Base-by-base conservation (phyloP, 768 basidiomycete genomes). In the Strobilomyces echinocephalus region DNA sequence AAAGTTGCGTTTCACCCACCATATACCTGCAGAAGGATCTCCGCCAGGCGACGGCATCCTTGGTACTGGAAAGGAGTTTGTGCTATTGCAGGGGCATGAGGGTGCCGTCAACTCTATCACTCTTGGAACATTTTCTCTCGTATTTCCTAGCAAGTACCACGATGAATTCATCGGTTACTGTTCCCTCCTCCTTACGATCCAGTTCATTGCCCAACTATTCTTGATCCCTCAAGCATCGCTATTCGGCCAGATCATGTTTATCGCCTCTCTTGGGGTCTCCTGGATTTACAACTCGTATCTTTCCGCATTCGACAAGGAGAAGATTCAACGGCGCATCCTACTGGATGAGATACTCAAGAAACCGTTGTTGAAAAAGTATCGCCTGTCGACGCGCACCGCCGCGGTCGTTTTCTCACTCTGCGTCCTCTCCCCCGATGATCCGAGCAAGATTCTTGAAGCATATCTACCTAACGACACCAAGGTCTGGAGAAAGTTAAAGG, bases 191-290 rank as follows among this genome's bases (percentile, higher is more conserved):
- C 57, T 67, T 12, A 49, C 55, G 3, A 46, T 52, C 24, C 68
- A 69, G 43, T 68, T 67, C 55, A 44, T 68, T 14, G 47, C 57
- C 9, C 68, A 69, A 45, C 60, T 69, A 7, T 46, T 69, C 49
- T 58, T 69, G 15, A 62, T 66, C 18, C 67, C 68, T 2, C 63
- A 66, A 43, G 62, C 52, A n/a, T 50, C 56, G 5, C 50, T 68
- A 11, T 68, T 69, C 18, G 68, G 68, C 1, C 68, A 69, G 49
- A 50, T 67, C 49, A 53, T 69, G 61, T 69, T 69, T 54, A 49
- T 69, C 16, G 20, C 49, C 4, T 59, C 65, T 1, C 60, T 69
- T 8, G 67, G 43, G 2, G 56, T 64, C 5, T 67, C 68, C 14
- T 67, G 64, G 64, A 10, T 57, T 6, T 67, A 69, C 54, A 69